These are phyloP conservation scores for Malus hybrid DNA, from an alignment of 331 rosid species.

Conservation along the genomic window DNA sequence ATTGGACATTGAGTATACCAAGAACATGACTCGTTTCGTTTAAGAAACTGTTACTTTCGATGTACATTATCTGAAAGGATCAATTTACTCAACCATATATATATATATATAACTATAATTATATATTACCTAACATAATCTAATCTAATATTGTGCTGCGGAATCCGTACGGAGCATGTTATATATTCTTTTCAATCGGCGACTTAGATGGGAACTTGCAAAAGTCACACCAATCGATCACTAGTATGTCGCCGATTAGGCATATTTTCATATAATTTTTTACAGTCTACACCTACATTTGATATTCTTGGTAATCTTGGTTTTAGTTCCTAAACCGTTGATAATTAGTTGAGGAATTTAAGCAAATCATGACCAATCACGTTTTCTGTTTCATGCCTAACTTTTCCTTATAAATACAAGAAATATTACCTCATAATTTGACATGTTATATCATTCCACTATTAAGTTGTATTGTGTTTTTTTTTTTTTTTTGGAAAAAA, in stretches of 20 bases:
- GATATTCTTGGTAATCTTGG: constrained; percentile 18
- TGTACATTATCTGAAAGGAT: constrained; percentile 4
- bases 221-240: neutral
- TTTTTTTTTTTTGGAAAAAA: no score
- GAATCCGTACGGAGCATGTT: constrained; percentile 26
- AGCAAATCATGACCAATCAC: constrained; percentile 12
- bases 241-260: neutral
- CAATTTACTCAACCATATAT: constrained; percentile 16
- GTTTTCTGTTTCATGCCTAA: no score
- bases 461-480: no score
- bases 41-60: constrained; percentile 34
- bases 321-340: constrained; percentile 7
- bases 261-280: neutral
- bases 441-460: neutral
- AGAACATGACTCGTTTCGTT: constrained; percentile 19
- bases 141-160: neutral
- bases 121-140: no score
- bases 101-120: no score
- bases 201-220: neutral
- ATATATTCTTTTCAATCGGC: neutral
- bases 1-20: constrained; percentile 21
- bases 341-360: constrained; percentile 24
- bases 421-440: neutral
- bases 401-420: no score
- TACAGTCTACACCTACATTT: neutral